A percentile compares a stretch with the other conserved stretches of the same genome.
phyloP scores from a whole-genome alignment of 257 asterid genomes.

The Solanum sitiens region DNA sequence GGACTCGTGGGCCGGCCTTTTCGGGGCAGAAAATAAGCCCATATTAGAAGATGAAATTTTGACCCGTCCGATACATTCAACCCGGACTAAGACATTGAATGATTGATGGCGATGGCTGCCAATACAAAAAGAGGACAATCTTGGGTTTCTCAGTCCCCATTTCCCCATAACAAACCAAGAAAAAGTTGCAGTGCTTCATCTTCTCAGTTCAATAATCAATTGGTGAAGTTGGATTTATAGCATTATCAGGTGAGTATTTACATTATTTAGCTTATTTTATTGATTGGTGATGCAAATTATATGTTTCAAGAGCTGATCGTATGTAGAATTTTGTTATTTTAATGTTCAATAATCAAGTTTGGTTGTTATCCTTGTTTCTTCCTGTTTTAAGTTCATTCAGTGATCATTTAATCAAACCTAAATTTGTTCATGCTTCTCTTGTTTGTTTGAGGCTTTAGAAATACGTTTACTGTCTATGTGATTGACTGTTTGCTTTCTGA shows the following conservation, averaged over 20 bases:
- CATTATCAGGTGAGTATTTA: neutral
- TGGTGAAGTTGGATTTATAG: neutral
- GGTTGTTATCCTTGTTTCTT: too few species aligned
- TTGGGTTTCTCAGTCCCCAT: neutral
- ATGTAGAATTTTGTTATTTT: neutral
- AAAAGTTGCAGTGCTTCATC: neutral
- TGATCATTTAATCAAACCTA: too few species aligned
- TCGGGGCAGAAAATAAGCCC: neutral
- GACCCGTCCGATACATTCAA: neutral
- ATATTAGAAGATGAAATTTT: neutral
- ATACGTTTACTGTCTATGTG: too few species aligned
- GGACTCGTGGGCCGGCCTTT: neutral
- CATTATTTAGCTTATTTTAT: neutral
- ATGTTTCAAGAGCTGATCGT: neutral
- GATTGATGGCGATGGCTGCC: neutral
- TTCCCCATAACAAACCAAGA: neutral
- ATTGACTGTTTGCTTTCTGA: too few species aligned
- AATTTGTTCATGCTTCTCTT: neutral
- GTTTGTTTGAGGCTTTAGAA: neutral
- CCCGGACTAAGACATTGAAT: neutral
- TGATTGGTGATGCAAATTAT: neutral
- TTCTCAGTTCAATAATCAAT: neutral
- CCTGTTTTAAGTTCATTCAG: too few species aligned
- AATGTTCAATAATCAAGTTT: too few species aligned
- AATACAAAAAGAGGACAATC: neutral